Conservation (phyloP, 164 flowering plant species). For the Tetrastigma voinierianum region DNA sequence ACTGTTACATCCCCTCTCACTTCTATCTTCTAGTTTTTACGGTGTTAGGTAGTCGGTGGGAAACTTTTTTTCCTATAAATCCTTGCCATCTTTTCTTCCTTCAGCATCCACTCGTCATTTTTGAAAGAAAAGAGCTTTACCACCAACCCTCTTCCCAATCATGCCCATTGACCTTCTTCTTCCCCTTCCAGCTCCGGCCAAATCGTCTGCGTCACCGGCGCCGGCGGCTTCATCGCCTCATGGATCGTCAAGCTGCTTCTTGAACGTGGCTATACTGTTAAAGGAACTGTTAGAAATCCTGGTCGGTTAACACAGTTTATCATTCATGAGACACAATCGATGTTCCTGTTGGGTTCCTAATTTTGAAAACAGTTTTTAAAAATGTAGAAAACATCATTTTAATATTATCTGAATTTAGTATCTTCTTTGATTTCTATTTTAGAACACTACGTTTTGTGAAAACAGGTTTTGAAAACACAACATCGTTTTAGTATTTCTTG, state of each 20-base stretch:
- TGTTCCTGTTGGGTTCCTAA: too few species aligned
- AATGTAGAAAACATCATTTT: too few species aligned
- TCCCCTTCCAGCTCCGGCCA: constrained; percentile 23
- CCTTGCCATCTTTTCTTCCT: too few species aligned
- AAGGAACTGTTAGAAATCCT: constrained; percentile 80
- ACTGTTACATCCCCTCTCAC: background rate
- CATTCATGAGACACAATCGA: too few species aligned
- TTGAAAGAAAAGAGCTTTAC: background rate
- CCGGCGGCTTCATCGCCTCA: constrained; percentile 85
- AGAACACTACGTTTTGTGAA: too few species aligned
- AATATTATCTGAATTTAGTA: too few species aligned
- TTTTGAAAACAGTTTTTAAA: too few species aligned
- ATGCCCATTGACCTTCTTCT: constrained; percentile 41
- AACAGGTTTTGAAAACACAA: too few species aligned
- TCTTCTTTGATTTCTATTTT: too few species aligned
- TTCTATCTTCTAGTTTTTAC: too few species aligned
- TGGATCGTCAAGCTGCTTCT: constrained; percentile 81
- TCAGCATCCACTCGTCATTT: too few species aligned
- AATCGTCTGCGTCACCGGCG: constrained; percentile 85
- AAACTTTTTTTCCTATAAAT: background rate
- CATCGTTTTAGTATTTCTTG: too few species aligned
- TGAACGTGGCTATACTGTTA: constrained; percentile 63
- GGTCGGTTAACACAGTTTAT: constrained; percentile 26
- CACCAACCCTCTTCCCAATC: background rate
- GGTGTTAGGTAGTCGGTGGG: background rate